A percentile compares a stretch with the other conserved stretches of the same genome.
These are phyloP conservation scores for Balamuthia mandrillaris DNA, from an alignment of 208 protist species.

Conservation along the genomic window DNA sequence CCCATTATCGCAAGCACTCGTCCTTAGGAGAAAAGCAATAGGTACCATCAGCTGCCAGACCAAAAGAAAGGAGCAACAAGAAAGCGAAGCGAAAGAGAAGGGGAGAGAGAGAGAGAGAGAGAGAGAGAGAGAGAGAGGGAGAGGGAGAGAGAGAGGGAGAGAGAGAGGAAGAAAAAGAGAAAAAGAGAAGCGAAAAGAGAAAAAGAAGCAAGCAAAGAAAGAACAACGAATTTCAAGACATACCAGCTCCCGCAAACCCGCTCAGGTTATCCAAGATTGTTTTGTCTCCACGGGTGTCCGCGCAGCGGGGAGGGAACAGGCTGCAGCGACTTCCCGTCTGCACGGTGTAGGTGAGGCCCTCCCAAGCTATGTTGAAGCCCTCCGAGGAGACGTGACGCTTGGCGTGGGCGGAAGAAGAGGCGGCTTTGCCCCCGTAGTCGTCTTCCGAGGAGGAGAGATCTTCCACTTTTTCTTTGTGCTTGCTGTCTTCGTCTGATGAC, in stretches of 20 bases:
- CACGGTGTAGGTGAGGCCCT: not conserved
- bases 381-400: not conserved
- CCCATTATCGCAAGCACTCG: not conserved
- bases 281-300: not conserved
- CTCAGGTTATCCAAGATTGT: not conserved
- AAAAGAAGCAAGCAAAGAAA: not conserved
- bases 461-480: no score
- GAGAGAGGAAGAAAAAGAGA: not conserved
- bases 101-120: no score
- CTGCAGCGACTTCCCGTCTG: not conserved
- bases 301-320: not conserved
- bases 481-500: no score
- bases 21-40: no score
- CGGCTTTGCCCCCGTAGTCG: no score
- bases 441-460: no score
- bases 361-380: not conserved
- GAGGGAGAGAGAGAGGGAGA: no score
- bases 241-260: constrained; percentile 28
- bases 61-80: no score
- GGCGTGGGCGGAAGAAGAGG: no score
- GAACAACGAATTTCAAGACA: not conserved
- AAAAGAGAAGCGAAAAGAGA: not conserved
- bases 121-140: no score
- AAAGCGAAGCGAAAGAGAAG: no score
- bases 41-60: no score